Evolutionary conservation across 2,329 filamentous ascomycete species (phyloP).

Genomic region (Calonectria pseudoturangicola): DNA sequence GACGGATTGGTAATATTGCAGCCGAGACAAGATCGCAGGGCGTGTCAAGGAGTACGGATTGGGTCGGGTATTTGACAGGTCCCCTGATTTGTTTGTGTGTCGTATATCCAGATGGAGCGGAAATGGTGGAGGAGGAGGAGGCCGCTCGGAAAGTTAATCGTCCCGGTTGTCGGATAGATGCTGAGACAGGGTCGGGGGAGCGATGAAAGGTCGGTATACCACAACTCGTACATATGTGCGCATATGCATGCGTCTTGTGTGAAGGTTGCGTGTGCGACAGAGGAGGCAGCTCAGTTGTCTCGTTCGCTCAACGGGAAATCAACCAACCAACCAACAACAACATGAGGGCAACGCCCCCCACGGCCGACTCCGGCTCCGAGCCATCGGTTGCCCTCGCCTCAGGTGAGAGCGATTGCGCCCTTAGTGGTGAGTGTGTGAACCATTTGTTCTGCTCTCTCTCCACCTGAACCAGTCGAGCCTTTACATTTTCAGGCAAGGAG

Average conservation of each 20-base stretch:
- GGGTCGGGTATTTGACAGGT: constrained; percentile 37
- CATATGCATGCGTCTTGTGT: constrained; percentile 34
- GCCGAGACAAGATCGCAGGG: constrained; percentile 42
- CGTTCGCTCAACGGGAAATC: neutral
- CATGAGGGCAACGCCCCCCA: constrained; percentile 3
- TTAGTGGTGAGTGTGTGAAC: constrained; percentile 27
- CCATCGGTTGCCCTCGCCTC: constrained; percentile 5
- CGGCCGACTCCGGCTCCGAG: constrained; percentile 30
- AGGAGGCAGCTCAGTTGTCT: constrained; percentile 11
- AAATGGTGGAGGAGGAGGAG: constrained; percentile 21
- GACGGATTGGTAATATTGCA: constrained; percentile 44
- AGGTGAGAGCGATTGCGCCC: constrained; percentile 24
- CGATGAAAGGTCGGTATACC: constrained; percentile 26
- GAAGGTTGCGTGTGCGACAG: constrained; percentile 24
- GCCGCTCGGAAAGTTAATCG: constrained; percentile 28
- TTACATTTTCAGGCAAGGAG: constrained; percentile 26
- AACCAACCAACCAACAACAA: constrained; percentile 4
- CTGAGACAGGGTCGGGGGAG: constrained; percentile 30
- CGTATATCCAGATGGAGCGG: constrained; percentile 15
- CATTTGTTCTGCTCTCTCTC: constrained; percentile 27
- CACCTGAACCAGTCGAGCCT: constrained; percentile 38
- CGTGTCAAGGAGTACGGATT: constrained; percentile 20
- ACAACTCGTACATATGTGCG: constrained; percentile 18
- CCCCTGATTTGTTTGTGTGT: constrained; percentile 20
- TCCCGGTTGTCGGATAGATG: constrained; percentile 9